phyloP scores from a whole-genome alignment of 768 basidiomycete genomes.

The Jaapia argillacea region DNA sequence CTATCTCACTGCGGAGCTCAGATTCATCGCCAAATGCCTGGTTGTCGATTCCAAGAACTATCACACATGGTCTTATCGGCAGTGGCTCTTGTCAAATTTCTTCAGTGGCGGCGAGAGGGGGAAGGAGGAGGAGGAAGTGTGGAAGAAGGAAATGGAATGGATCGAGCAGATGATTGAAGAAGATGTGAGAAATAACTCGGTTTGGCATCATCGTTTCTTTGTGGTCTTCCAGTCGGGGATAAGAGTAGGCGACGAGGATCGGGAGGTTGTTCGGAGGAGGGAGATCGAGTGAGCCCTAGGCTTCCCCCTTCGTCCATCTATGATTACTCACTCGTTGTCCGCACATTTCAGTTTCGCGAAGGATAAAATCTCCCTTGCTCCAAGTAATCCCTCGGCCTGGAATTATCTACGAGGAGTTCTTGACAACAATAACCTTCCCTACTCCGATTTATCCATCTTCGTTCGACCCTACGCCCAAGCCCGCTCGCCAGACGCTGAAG shows the following conservation, averaged over 20 bases:
- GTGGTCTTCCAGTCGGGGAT: slow-evolving; percentile 66
- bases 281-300: slow-evolving; percentile 63
- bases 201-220: slow-evolving; percentile 95
- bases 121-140: slow-evolving; percentile 59
- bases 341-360: slow-evolving; percentile 55
- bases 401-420: slow-evolving; percentile 91
- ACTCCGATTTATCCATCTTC: slow-evolving; percentile 44
- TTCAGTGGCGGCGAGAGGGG: too few relatives aligned
- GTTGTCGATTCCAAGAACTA: slow-evolving; percentile 89
- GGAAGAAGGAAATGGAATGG: slow-evolving; percentile 68
- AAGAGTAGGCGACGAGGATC: slow-evolving; percentile 49
- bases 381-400: slow-evolving; percentile 95
- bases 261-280: slow-evolving; percentile 46
- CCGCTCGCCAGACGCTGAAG: slow-evolving; percentile 15
- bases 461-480: slow-evolving; percentile 51
- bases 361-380: slow-evolving; percentile 72
- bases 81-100: slow-evolving; percentile 88
- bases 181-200: slow-evolving; percentile 93
- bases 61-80: slow-evolving; percentile 97
- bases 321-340: not conserved
- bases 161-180: slow-evolving; percentile 55
- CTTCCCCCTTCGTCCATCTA: slow-evolving; percentile 1
- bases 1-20: slow-evolving; percentile 49
- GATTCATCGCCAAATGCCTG: slow-evolving; percentile 67
- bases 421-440: slow-evolving; percentile 47